Evolutionary conservation across 768 basidiomycete genomes (phyloP).

Genomic region (Trametes elegans): DNA sequence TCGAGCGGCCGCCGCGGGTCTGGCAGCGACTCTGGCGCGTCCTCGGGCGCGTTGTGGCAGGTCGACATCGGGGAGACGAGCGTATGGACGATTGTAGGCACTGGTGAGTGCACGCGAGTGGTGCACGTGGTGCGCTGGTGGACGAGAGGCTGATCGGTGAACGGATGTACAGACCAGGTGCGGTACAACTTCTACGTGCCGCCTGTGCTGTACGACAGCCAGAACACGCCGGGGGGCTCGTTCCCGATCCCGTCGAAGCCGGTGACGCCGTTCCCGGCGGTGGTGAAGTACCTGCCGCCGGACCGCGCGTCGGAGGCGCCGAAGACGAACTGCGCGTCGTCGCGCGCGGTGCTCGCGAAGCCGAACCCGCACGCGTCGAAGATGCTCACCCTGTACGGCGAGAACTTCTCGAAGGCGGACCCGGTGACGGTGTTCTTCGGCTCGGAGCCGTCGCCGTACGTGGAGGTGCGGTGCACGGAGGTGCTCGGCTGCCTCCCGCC

Average conservation of each 20-base stretch:
- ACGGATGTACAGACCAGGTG: constrained; percentile 63
- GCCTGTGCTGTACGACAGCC: constrained; percentile 78
- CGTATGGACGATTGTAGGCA: constrained; percentile 93
- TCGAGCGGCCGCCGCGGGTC: constrained; percentile 55
- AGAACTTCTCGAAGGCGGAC: constrained; percentile 83
- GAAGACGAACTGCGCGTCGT: constrained; percentile 64
- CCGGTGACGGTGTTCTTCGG: constrained; percentile 86
- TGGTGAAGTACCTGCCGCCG: constrained; percentile 89
- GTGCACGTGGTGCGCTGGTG: not conserved
- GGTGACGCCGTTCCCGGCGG: constrained; percentile 81
- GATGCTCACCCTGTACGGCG: constrained; percentile 85
- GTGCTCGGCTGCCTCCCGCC: constrained; percentile 81
- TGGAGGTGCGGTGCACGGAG: constrained; percentile 85
- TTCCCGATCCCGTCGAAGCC: constrained; percentile 81
- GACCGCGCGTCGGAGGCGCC: constrained; percentile 84
- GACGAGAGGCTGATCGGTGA: constrained; percentile 9
- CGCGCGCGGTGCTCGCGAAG: constrained; percentile 69
- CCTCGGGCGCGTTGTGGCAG: constrained; percentile 81
- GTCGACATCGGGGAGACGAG: constrained; percentile 92
- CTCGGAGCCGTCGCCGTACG: constrained; percentile 80
- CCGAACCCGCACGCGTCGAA: constrained; percentile 76
- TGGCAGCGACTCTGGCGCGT: constrained; percentile 62
- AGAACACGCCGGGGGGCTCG: constrained; percentile 60
- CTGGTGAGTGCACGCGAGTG: constrained; percentile 50
- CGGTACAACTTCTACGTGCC: constrained; percentile 94